Conservation (phyloP, 208 protist genomes). For the Leishmania tarentolae region DNA sequence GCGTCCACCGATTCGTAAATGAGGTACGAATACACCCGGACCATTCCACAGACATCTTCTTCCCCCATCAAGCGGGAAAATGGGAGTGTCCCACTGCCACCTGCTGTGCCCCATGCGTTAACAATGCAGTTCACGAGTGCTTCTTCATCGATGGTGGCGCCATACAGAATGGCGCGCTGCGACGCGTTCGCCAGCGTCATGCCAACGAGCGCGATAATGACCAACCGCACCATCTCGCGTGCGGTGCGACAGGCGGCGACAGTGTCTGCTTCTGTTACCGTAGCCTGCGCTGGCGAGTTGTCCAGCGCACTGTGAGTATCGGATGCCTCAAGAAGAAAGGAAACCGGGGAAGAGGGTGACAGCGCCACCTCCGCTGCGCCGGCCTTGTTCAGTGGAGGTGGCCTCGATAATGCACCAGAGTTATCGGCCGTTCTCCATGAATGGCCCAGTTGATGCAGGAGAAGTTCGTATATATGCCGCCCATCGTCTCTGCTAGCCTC, state of each 20-base stretch:
- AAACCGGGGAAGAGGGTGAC: not conserved
- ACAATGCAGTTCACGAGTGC: conserved; percentile 48
- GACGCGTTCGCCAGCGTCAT: conserved; percentile 31
- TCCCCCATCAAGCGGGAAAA: conserved; percentile 4
- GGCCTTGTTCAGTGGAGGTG: not conserved
- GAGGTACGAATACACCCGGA: conserved; percentile 28
- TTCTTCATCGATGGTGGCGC: conserved; percentile 26
- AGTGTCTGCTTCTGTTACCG: not conserved
- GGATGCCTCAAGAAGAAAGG: conserved; percentile 6
- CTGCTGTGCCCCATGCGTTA: conserved; percentile 44
- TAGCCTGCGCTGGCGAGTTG: not conserved
- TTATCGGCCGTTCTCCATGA: conserved; percentile 6
- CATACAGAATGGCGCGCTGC: conserved; percentile 31
- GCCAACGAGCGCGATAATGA: conserved; percentile 19
- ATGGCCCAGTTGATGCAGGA: conserved; percentile 24
- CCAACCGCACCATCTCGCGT: conserved; percentile 18
- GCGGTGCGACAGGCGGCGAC: not conserved
- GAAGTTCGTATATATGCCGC: conserved; percentile 25
- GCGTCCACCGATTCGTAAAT: conserved; percentile 38
- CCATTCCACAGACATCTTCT: conserved; percentile 23
- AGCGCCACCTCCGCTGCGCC: not conserved
- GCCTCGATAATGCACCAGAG: not conserved
- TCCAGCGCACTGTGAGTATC: not conserved
- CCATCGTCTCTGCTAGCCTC: conserved; percentile 21
- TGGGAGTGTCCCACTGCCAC: conserved; percentile 31